Percentiles rank a stretch among this genome's conserved stretches.
These are phyloP conservation scores for Neonothopanus nambi DNA, from an alignment of 1,284 basidiomycete genomes.

Conservation along the genomic window DNA sequence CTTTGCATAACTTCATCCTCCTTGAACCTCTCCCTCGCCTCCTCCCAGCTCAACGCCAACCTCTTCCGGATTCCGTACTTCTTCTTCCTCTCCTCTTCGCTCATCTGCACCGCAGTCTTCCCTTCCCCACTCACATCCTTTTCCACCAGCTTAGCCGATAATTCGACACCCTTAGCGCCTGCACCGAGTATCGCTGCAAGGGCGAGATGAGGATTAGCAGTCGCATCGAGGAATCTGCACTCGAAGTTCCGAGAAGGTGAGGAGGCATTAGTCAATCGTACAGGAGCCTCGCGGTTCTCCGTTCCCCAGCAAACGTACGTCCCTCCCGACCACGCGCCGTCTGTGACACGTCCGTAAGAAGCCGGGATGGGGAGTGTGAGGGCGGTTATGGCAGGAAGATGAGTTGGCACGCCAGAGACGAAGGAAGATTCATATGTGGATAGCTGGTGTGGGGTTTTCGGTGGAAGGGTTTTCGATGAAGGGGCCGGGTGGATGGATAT, in stretches of 20 bases:
- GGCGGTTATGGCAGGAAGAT: conserved; percentile 56
- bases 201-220: conserved; percentile 39
- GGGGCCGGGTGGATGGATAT: conserved; percentile 52
- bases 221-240: conserved; percentile 62
- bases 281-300: conserved; percentile 65
- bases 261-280: conserved; percentile 56
- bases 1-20: conserved; percentile 35
- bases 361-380: conserved; percentile 59
- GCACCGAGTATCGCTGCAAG: conserved; percentile 38
- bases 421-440: conserved; percentile 38
- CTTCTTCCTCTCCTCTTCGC: conserved; percentile 38
- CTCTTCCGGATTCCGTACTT: conserved; percentile 44
- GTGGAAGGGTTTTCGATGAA: neutral
- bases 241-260: conserved; percentile 61
- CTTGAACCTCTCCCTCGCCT: conserved; percentile 41
- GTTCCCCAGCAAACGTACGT: conserved; percentile 70
- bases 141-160: conserved; percentile 34
- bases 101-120: conserved; percentile 40
- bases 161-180: conserved; percentile 43
- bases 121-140: conserved; percentile 35
- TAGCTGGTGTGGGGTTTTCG: conserved; percentile 9
- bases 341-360: conserved; percentile 63
- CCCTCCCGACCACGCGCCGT: conserved; percentile 71
- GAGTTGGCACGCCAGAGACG: conserved; percentile 52
- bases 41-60: conserved; percentile 46